These are phyloP conservation scores for Arthrobotrys sphaeroides DNA, from an alignment of 2,329 filamentous ascomycete species.

Conservation along the genomic window DNA sequence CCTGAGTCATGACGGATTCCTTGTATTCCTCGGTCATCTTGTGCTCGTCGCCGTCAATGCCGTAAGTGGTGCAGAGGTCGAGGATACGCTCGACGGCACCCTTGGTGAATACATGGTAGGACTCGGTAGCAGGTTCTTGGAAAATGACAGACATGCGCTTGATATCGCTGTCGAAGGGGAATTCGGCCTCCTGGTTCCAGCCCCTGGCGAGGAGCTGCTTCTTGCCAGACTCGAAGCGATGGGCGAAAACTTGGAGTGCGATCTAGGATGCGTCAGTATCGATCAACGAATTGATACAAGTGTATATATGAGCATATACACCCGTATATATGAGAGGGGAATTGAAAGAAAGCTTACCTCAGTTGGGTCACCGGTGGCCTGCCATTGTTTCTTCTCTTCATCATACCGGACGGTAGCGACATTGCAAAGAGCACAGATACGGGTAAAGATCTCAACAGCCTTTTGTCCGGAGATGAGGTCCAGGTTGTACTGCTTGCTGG, in stretches of 20 bases:
- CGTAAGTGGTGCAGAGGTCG: slow-evolving; percentile 69
- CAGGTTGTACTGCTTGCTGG: slow-evolving; percentile 36
- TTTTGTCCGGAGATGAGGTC: slow-evolving; percentile 37
- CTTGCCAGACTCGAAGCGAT: slow-evolving; percentile 73
- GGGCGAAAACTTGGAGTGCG: slow-evolving; percentile 77
- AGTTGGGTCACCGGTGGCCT: slow-evolving; percentile 71
- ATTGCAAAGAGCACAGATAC: slow-evolving; percentile 67
- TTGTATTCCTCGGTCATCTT: slow-evolving; percentile 62
- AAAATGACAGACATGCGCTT: slow-evolving; percentile 65
- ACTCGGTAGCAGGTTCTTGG: slow-evolving; percentile 20
- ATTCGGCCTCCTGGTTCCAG: slow-evolving; percentile 73
- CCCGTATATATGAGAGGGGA: no score
- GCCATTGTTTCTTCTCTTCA: slow-evolving; percentile 65
- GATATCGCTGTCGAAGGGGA: slow-evolving; percentile 77
- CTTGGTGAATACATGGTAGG: slow-evolving; percentile 65
- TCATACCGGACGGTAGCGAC: slow-evolving; percentile 70
- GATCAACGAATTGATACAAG: no score
- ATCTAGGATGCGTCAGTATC: slow-evolving; percentile 28
- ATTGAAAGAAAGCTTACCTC: slow-evolving; percentile 62
- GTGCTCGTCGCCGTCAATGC: slow-evolving; percentile 61
- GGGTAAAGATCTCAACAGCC: slow-evolving; percentile 26
- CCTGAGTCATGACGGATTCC: slow-evolving; percentile 70
- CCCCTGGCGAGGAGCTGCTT: slow-evolving; percentile 63
- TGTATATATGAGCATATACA: no score
- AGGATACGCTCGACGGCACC: slow-evolving; percentile 77